Base-by-base conservation (phyloP, 306 rosid species). In the Vigna radiata region DNA sequence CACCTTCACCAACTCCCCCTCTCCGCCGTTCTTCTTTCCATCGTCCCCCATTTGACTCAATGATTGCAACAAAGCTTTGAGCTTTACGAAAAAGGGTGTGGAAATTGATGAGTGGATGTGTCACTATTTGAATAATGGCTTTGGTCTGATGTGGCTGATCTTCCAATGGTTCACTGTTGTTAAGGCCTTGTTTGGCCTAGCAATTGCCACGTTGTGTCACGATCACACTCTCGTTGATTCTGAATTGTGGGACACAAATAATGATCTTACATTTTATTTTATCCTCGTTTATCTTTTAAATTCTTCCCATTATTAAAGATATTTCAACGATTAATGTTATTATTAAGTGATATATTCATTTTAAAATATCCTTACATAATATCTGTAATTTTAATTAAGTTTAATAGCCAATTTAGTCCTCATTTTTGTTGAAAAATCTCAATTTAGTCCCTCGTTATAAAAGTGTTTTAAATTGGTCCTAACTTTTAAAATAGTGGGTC, bases 1-100 rank as follows among this genome's bases (percentile, higher is more conserved):
- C 50, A 87, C 90, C 39, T 76, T 79, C 84, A 87, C 91, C 7
- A 88, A 9, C 19, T 1, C 44, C 6, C 61, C 80, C 0, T 68
- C 71, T 9, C 29, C 64, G 5, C 47, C n/a, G 14, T 5, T 29
- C 19, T 13, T 79, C 54, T 79, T 41, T 36, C 89, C 72, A 78
- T 82, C 83, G 63, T 80, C 69, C 18, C 65, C 85, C 85, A 79
- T 70, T 53, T 18, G 36, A 8, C 15, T 12, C 14, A 13, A 44
- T 66, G 50, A 16, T 3, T 31, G 64, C 7, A 3, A 19, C 18
- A 44, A 58, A 43, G 66, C 14, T 33, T 39, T 10, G 63, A 53
- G 21, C 55, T 43, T 75, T 13, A 67, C 63, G 10, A 12, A 52
- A 63, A 2, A 33, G 63, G 31, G 72, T 25, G 5, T 3, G 49